Base-by-base conservation (phyloP, 148 eudicot genomes). In the Pharnaceum exiguum region DNA sequence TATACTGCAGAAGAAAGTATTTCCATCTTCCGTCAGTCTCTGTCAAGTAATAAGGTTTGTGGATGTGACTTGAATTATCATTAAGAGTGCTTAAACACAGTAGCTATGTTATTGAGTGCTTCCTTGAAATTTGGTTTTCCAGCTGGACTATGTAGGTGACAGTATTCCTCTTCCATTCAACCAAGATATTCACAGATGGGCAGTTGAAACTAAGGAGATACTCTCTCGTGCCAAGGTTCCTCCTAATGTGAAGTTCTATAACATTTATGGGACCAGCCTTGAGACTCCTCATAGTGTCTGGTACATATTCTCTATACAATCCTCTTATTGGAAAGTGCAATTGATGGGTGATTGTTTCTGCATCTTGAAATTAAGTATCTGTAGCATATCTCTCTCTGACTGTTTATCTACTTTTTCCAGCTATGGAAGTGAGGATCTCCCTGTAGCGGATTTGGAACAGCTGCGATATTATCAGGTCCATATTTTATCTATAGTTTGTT, bases 261-360 rank as follows among this genome's bases (percentile, higher is more conserved):
- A 94, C 62, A 82, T 94, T 25, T 94, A 94, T 68, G 99, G 89
- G 63, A 86, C 96, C 39, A 72, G 74, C 75, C 81, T 79, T 39
- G 82, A 83, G 55, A 94, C 99, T 40, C 96, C 99, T 59, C 96
- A 94, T 66, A 83, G 78, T 66, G 89, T 86, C 44, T 77, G 99
- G 99, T 94, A 84, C 49, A 33, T n/a, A 17, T 29, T 24, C 13
- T 35, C 19, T 4, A 21, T 48, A 24, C 7, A 38, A 19, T 15
- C 17, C 15, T 36, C 12, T 35, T 35, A 7, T 35, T 35, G 38
- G 12, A 7, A 35, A 35, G 7, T 35, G 12, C 12, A 12, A n/a
- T n/a, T n/a, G n/a, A n/a, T n/a, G n/a, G n/a, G n/a, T n/a, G n/a
- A n/a, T n/a, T n/a, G n/a, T n/a, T n/a, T n/a, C n/a, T n/a, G n/a